phyloP scores from a whole-genome alignment of 2,329 filamentous ascomycete species.

The Metarhizium anisopliae region DNA sequence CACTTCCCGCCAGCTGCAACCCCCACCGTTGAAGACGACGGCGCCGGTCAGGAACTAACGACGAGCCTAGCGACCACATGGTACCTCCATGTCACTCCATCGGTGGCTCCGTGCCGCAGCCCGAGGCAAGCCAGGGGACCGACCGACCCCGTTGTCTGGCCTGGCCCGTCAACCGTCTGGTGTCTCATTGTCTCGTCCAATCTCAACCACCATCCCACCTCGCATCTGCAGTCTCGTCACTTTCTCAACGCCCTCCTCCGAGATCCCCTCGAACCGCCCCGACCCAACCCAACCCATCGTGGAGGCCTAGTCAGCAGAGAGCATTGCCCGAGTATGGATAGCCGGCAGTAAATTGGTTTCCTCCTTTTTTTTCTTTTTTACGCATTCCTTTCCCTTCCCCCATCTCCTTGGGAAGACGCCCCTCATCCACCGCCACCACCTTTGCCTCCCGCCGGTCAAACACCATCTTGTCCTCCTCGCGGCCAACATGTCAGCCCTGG shows the following conservation, averaged over 20 bases:
- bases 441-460: background rate
- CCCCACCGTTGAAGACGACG: too few species aligned
- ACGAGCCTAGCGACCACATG: background rate
- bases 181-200: too few species aligned
- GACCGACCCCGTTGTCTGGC: too few species aligned
- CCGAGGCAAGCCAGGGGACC: too few species aligned
- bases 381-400: background rate
- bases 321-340: background rate
- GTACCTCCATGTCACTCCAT: background rate
- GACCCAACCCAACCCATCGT: background rate
- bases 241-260: background rate
- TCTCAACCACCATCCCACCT: background rate
- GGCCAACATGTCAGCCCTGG: constrained; percentile 13
- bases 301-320: background rate
- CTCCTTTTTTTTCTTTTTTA: background rate
- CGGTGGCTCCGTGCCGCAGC: background rate
- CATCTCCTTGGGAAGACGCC: too few species aligned
- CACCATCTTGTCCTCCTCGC: background rate
- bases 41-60: too few species aligned
- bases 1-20: too few species aligned
- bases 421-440: too few species aligned
- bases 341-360: background rate
- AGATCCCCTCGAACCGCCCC: background rate
- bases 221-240: background rate
- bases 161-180: too few species aligned